These are phyloP conservation scores for Ehretia macrophylla DNA, from an alignment of 257 asterid species.

Conservation along the genomic window DNA sequence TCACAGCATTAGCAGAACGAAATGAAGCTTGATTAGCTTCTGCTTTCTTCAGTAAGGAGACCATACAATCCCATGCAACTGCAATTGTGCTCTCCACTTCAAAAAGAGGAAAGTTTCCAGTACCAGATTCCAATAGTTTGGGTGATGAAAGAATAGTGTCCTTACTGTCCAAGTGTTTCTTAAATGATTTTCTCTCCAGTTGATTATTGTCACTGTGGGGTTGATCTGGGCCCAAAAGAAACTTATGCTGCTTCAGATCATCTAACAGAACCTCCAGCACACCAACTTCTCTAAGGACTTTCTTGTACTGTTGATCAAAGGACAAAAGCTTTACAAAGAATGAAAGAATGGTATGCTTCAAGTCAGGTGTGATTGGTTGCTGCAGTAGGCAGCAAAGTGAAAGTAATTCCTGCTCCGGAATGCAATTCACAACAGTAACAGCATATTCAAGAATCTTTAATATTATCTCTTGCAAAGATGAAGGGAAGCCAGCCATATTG, in stretches of 20 bases:
- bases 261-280: conserved; percentile 91
- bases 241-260: conserved; percentile 88
- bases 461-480: conserved; percentile 81
- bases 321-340: conserved; percentile 93
- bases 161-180: conserved; percentile 74
- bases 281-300: conserved; percentile 92
- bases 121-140: conserved; percentile 74
- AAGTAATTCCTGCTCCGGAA: conserved; percentile 98
- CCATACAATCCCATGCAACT: conserved; percentile 92
- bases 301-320: conserved; percentile 96
- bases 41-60: conserved; percentile 81
- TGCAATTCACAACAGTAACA: conserved; percentile 87
- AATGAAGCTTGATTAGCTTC: conserved; percentile 85
- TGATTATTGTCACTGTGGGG: conserved; percentile 40
- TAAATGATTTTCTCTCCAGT: conserved; percentile 61
- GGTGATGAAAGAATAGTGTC: conserved; percentile 93
- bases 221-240: conserved; percentile 73
- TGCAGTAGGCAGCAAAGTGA: conserved; percentile 94
- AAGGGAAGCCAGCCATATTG: conserved; percentile 91
- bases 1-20: conserved; percentile 78
- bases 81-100: conserved; percentile 67
- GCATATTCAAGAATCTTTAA: conserved; percentile 96
- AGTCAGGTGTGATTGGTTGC: conserved; percentile 77
- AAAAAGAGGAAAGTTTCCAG: conserved; percentile 72
- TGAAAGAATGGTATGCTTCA: conserved; percentile 76